Evolutionary conservation across 371 early-diverging fungal genomes (phyloP).

Genomic region (Mortierella sp.): DNA sequence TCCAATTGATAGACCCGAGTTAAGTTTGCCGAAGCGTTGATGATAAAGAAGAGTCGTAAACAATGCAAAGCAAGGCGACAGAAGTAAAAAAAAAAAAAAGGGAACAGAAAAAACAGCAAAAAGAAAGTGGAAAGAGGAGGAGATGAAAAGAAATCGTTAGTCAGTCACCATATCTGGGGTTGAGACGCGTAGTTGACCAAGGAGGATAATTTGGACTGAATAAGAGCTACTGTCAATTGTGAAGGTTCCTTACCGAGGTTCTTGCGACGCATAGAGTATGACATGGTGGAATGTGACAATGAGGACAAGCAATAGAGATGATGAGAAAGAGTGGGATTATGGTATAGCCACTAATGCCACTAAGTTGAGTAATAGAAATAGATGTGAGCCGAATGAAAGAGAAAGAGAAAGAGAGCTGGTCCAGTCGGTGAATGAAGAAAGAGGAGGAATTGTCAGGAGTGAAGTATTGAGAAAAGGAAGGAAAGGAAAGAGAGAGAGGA

Average conservation of each 20-base stretch:
- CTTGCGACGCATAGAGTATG: conserved; percentile 55
- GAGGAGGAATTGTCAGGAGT: neutral
- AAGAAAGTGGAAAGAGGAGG: neutral
- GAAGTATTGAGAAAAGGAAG: neutral
- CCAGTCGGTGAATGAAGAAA: neutral
- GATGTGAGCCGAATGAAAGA: conserved; percentile 8
- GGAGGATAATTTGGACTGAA: neutral
- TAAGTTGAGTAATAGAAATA: neutral
- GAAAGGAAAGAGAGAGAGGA: conserved; percentile 3
- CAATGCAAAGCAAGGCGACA: neutral
- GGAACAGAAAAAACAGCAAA: neutral
- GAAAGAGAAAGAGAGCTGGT: neutral
- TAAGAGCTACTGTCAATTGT: neutral
- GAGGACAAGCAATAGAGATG: neutral
- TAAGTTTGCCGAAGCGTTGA: too few species aligned
- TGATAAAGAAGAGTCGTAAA: too few species aligned
- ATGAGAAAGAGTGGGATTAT: neutral
- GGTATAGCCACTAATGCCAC: conserved; percentile 3
- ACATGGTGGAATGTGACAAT: conserved; percentile 15
- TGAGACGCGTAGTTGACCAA: neutral
- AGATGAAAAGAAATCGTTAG: neutral
- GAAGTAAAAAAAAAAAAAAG: neutral
- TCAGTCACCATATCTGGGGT: neutral
- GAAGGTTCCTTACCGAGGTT: conserved; percentile 43
- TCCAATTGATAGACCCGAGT: neutral